Base-by-base conservation (phyloP, 2,329 filamentous ascomycete species). In the Xylariaceae sp. region DNA sequence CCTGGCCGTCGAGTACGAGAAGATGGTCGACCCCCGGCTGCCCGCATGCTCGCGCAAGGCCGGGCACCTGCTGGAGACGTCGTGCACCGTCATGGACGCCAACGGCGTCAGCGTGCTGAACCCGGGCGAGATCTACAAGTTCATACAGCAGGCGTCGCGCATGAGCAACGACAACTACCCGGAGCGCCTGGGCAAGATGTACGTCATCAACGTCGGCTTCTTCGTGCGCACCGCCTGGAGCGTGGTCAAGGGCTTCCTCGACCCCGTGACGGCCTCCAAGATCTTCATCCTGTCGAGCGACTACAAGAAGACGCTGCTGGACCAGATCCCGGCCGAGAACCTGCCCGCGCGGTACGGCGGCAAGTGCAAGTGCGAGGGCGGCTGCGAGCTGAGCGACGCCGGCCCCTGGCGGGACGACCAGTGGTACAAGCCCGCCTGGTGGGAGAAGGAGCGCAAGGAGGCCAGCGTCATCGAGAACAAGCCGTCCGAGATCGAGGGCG, bases 91-190 rank as follows among this genome's bases (percentile, higher is more conserved):
- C 65, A 92, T 96, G 82, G 92, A 98, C 64, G 75, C 95, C 60
- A 94, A 94, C 70, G 89, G 89, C 42, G 89, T 98, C 16, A 86
- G 86, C 38, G 66, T 96, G 50, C 73, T 71, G 58, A 92, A 83
- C 64, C 80, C 86, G 27, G 74, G 78, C 42, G 82, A 83, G 41
- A 90, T 95, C 38, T 94, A 93, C 69, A 74, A 77, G 35, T 96
- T 95, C 68, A 76, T 98, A 49, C 77, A 77, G 53, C 76, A 83
- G 58, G 88, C 87, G 29, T 92, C 87, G 21, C 80, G 69, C 59
- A 85, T 98, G 65, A 94, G 86, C 45, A 92, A 96, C 67, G 94
- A 96, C 75, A 94, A 96, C 77, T 98, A 98, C 68, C 92, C 92
- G 6, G 92, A 98, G 73, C 85, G 92, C 39, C 73, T 98, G 39